Evolutionary conservation across 371 early-diverging fungal genomes (phyloP).

Genomic region (Mucor irregularis): DNA sequence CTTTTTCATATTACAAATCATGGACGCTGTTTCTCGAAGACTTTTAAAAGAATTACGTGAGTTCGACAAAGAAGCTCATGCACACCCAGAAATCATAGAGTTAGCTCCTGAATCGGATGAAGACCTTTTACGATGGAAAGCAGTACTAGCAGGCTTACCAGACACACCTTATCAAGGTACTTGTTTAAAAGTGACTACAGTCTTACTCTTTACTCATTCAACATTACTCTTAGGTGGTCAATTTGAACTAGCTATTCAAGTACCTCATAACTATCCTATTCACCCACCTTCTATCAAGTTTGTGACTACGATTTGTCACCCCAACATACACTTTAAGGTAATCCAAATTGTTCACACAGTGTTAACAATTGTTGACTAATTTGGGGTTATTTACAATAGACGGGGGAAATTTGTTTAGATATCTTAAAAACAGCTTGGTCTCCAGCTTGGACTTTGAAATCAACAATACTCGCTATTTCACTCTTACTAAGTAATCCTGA

Average conservation of each 20-base stretch:
- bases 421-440: constrained; percentile 83
- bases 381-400: constrained; percentile 45
- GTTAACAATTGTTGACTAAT: background rate
- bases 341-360: background rate
- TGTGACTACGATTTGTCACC: constrained; percentile 81
- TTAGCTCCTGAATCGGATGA: constrained; percentile 73
- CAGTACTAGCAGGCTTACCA: constrained; percentile 76
- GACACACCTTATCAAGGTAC: constrained; percentile 86
- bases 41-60: constrained; percentile 66
- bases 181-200: too few relatives aligned
- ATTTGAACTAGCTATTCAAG: constrained; percentile 58
- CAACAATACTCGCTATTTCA: constrained; percentile 72
- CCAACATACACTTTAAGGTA: constrained; percentile 79
- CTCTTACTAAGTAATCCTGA: constrained; percentile 76
- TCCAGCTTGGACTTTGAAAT: constrained; percentile 80
- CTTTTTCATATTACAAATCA: constrained; percentile 9
- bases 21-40: constrained; percentile 61
- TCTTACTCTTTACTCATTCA: too few relatives aligned
- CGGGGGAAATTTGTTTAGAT: constrained; percentile 85
- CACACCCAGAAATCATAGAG: constrained; percentile 59
- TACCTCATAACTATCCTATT: constrained; percentile 72
- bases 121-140: constrained; percentile 87
- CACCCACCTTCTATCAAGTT: constrained; percentile 73
- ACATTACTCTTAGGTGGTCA: constrained; percentile 66
- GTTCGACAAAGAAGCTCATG: constrained; percentile 51